Percentiles rank a stretch among this genome's conserved stretches.
Evolutionary conservation across 1,284 basidiomycete species (phyloP).

Genomic region (Ganoderma lingzhi): DNA sequence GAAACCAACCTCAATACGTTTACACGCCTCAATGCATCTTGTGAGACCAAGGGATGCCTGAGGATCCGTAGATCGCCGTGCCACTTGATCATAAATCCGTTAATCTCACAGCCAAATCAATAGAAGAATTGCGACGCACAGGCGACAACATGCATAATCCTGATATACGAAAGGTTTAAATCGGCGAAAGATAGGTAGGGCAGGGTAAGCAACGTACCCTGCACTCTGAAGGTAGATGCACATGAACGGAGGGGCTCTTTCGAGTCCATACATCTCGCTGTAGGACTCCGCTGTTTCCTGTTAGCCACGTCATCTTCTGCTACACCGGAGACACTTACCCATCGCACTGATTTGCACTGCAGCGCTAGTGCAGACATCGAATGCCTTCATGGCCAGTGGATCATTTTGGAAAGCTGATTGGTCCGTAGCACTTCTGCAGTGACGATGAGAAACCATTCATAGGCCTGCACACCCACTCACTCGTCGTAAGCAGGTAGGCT

Average conservation of each 20-base stretch:
- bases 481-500: constrained; percentile 76
- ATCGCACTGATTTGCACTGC: constrained; percentile 79
- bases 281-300: constrained; percentile 59
- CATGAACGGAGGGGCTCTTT: constrained; percentile 72
- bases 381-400: constrained; percentile 59
- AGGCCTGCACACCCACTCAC: constrained; percentile 44
- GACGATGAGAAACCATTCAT: background rate
- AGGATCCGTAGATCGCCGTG: constrained; percentile 70
- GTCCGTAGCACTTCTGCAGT: constrained; percentile 6
- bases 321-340: constrained; percentile 48
- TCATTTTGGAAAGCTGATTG: constrained; percentile 18
- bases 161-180: constrained; percentile 39
- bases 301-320: background rate
- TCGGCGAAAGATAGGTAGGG: background rate
- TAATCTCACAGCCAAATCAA: constrained; percentile 2
- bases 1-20: constrained; percentile 71
- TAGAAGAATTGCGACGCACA: constrained; percentile 46
- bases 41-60: constrained; percentile 73
- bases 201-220: constrained; percentile 56
- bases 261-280: constrained; percentile 68
- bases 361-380: constrained; percentile 80
- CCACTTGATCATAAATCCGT: constrained; percentile 55
- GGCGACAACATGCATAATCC: constrained; percentile 87
- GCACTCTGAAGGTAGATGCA: constrained; percentile 81
- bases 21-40: constrained; percentile 72